These are phyloP conservation scores for Phytophthora tentaculata DNA, from an alignment of 352 stramenopile genomes.

Conservation along the genomic window DNA sequence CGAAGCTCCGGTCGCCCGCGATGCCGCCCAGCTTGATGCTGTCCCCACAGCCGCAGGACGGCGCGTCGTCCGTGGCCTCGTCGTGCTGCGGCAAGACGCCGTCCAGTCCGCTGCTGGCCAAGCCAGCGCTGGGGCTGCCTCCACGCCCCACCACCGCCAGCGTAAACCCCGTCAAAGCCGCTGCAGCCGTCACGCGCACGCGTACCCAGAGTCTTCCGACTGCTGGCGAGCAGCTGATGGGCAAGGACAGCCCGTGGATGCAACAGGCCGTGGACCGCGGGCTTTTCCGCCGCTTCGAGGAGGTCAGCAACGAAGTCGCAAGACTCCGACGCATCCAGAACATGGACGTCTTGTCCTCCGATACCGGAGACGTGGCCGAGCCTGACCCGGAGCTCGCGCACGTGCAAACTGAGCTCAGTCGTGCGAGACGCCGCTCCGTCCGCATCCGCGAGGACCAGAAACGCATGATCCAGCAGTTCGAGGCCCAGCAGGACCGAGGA, in stretches of 20 bases:
- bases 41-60: constrained; percentile 30
- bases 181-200: constrained; percentile 11
- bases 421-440: constrained; percentile 48
- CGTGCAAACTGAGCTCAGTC: constrained; percentile 50
- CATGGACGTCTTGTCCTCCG: constrained; percentile 30
- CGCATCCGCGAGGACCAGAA: constrained; percentile 59
- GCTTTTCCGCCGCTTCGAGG: constrained; percentile 65
- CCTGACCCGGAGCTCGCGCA: constrained; percentile 43
- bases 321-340: constrained; percentile 47
- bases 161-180: constrained; percentile 19
- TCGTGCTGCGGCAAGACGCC: constrained; percentile 19
- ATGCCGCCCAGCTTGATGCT: constrained; percentile 36
- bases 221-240: constrained; percentile 10
- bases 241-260: constrained; percentile 24
- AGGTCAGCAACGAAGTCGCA: constrained; percentile 56
- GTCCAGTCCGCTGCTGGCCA: constrained; percentile 1
- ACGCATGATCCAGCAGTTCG: constrained; percentile 71
- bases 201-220: constrained; percentile 44
- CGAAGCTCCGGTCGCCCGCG: not conserved
- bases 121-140: constrained; percentile 12
- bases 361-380: constrained; percentile 18
- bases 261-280: constrained; percentile 54
- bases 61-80: not conserved
- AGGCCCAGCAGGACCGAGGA: constrained; percentile 59
- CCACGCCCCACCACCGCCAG: constrained; percentile 19